phyloP scores from a whole-genome alignment of 768 basidiomycete species.

The Amanita inopinata region DNA sequence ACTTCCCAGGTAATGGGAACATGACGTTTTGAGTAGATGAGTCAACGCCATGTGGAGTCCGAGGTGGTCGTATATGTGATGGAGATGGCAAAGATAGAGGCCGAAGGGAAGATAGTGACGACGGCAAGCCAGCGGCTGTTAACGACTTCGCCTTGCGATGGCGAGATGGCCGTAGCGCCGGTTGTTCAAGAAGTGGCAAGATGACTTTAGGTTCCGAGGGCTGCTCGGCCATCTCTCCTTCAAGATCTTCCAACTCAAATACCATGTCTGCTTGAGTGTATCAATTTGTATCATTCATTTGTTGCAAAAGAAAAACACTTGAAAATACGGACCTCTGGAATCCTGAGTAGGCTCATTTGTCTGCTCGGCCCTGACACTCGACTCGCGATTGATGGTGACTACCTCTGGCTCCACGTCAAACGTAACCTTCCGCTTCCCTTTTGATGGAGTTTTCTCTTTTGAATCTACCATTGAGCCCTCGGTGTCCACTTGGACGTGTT shows the following conservation, averaged over 20 bases:
- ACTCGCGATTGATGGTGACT: conserved; percentile 33
- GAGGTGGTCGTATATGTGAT: conserved; percentile 42
- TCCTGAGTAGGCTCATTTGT: conserved; percentile 20
- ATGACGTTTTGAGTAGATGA: conserved; percentile 24
- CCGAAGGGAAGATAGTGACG: conserved; percentile 50
- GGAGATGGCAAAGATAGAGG: conserved; percentile 63
- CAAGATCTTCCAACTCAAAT: conserved; percentile 63
- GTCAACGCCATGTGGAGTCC: conserved; percentile 29
- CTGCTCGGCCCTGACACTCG: conserved; percentile 21
- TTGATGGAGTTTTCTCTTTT: conserved; percentile 13
- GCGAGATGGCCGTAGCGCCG: conserved; percentile 22
- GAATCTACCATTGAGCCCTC: conserved; percentile 9
- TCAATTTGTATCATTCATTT: neutral
- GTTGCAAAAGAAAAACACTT: conserved; percentile 7
- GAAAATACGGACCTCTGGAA: conserved; percentile 41
- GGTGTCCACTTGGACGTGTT: conserved; percentile 7
- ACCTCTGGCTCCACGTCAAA: conserved; percentile 59
- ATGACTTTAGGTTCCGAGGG: conserved; percentile 23
- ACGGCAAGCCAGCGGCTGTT: conserved; percentile 34
- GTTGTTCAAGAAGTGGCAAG: conserved; percentile 35
- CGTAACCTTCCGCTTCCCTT: conserved; percentile 62
- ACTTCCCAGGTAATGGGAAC: conserved; percentile 19
- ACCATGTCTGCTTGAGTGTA: conserved; percentile 48
- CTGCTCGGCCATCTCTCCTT: conserved; percentile 31
- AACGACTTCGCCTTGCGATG: conserved; percentile 22